A percentile compares a stretch with the other conserved stretches of the same genome.
phyloP scores from a whole-genome alignment of 2,329 filamentous ascomycete genomes.

The Elsinoe ampelina region DNA sequence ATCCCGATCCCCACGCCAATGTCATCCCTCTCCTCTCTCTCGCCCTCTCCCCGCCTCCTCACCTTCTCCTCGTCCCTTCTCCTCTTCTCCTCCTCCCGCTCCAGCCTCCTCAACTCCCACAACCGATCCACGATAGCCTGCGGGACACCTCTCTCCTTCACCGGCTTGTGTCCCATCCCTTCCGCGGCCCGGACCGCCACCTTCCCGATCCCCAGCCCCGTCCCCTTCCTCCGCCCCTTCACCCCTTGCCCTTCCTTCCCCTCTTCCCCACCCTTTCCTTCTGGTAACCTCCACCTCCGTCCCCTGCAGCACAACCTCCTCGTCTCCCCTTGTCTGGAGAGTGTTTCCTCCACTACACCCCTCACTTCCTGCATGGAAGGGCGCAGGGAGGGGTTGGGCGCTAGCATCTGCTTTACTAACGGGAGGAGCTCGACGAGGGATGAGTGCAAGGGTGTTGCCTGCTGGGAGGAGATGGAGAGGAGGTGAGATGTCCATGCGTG shows the following conservation, averaged over 20 bases:
- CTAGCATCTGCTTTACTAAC: slow-evolving; percentile 36
- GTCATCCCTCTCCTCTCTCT: neutral
- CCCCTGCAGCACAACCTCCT: slow-evolving; percentile 24
- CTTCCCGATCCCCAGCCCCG: neutral
- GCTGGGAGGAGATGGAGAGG: slow-evolving; percentile 18
- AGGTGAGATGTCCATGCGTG: slow-evolving; percentile 49
- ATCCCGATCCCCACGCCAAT: neutral
- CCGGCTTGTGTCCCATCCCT: neutral
- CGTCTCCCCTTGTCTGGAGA: slow-evolving; percentile 23
- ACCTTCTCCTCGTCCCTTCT: neutral
- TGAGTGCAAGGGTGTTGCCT: neutral
- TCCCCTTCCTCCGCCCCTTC: neutral
- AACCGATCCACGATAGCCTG: neutral
- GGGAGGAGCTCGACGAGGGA: slow-evolving; percentile 34
- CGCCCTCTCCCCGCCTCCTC: neutral
- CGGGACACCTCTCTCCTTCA: neutral
- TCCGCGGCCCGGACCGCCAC: neutral
- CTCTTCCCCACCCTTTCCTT: neutral
- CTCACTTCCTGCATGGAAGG: slow-evolving; percentile 35
- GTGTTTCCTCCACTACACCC: slow-evolving; percentile 26
- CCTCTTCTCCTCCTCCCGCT: neutral
- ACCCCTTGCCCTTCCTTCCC: neutral
- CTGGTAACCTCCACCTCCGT: slow-evolving; percentile 19
- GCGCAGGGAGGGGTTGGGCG: slow-evolving; percentile 31
- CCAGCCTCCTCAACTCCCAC: neutral